Conservation (phyloP, 768 basidiomycete genomes). For the Termitomyces heimii region DNA sequence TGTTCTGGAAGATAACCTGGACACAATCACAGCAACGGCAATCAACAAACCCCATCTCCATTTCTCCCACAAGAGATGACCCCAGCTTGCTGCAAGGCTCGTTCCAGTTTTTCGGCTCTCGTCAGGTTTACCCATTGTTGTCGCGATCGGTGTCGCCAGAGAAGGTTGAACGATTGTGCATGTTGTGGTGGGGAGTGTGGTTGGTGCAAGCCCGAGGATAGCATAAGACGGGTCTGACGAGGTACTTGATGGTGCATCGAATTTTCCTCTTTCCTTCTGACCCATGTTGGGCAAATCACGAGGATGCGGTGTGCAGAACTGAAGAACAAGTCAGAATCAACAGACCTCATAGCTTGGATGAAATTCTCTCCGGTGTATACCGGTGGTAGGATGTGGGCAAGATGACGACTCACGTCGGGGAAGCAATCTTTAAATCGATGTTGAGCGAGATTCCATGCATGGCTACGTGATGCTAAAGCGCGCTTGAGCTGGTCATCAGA, state of each 20-base stretch:
- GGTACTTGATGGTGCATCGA: slow-evolving; percentile 22
- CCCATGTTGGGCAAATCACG: slow-evolving; percentile 93
- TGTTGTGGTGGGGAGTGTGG: neutral
- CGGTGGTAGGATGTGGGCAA: neutral
- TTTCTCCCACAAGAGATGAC: slow-evolving; percentile 71
- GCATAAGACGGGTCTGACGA: slow-evolving; percentile 7
- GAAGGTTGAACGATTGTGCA: slow-evolving; percentile 1
- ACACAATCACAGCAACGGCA: slow-evolving; percentile 71
- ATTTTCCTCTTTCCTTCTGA: slow-evolving; percentile 60
- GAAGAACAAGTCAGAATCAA: slow-evolving; percentile 6
- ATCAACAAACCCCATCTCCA: slow-evolving; percentile 82
- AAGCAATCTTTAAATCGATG: slow-evolving; percentile 84
- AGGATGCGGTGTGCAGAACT: slow-evolving; percentile 67
- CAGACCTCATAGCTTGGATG: slow-evolving; percentile 5
- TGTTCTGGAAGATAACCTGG: slow-evolving; percentile 57
- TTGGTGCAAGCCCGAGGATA: neutral
- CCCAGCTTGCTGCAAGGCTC: slow-evolving; percentile 59
- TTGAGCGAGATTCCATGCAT: slow-evolving; percentile 79
- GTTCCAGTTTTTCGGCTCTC: slow-evolving; percentile 24
- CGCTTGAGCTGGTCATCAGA: slow-evolving; percentile 77
- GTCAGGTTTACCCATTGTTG: slow-evolving; percentile 14
- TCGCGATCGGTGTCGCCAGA: neutral
- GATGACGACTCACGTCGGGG: slow-evolving; percentile 59
- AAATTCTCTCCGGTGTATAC: too few relatives aligned
- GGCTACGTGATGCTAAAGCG: slow-evolving; percentile 69